Evolutionary conservation across 208 protist genomes (phyloP).

Genomic region (Wallacemonas sp.): DNA sequence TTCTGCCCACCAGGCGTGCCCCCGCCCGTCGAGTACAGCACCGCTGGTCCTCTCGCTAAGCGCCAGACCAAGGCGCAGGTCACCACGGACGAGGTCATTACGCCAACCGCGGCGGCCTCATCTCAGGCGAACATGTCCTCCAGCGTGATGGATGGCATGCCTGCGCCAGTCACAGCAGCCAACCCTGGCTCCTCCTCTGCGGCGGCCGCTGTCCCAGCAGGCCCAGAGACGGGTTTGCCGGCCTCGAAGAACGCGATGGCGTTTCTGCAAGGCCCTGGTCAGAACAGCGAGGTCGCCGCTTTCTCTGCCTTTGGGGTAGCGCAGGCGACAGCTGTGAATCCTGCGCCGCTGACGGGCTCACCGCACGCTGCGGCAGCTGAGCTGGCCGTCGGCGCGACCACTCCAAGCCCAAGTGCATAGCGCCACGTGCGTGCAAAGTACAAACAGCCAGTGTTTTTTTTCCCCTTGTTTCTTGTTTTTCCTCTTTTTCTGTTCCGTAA

Average conservation of each 20-base stretch:
- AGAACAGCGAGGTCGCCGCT: constrained; percentile 2
- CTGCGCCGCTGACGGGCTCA: background rate
- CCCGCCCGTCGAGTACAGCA: constrained; percentile 41
- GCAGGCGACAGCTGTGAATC: background rate
- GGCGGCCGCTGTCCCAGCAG: background rate
- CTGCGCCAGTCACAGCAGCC: background rate
- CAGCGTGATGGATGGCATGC: background rate
- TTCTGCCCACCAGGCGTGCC: constrained; percentile 64
- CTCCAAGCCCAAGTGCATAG: background rate
- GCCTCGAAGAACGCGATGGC: background rate
- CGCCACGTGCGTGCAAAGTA: too few species aligned
- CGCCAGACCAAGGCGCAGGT: background rate
- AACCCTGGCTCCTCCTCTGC: background rate
- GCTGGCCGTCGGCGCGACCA: background rate
- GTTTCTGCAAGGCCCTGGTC: background rate
- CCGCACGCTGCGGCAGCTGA: background rate
- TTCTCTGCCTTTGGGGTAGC: background rate
- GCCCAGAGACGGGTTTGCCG: background rate
- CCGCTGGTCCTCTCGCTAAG: background rate
- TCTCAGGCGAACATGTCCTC: background rate
- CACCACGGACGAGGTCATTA: background rate
- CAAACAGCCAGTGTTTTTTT: background rate
- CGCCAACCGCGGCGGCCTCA: background rate
- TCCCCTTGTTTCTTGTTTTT: background rate
- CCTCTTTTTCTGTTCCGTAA: background rate